phyloP scores from a whole-genome alignment of 352 stramenopile genomes.

The Phytophthora hibernalis region DNA sequence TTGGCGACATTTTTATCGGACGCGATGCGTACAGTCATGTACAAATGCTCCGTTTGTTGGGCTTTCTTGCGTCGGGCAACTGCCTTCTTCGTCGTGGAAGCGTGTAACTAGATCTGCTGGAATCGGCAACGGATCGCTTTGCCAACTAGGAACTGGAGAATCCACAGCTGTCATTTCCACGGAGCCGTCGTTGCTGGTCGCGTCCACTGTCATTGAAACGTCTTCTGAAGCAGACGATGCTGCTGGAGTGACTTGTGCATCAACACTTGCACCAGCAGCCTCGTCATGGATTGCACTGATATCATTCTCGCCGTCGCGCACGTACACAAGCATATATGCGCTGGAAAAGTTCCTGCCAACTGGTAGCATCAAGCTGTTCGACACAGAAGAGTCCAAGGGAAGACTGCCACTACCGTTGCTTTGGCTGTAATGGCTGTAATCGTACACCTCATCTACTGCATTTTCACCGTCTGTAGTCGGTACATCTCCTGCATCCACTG shows the following conservation, averaged over 20 bases:
- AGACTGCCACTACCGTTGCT: conserved; percentile 30
- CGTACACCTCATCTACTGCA: conserved; percentile 45
- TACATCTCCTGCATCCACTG: conserved; percentile 35
- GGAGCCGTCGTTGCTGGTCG: not conserved
- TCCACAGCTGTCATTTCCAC: conserved; percentile 2
- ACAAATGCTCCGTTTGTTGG: conserved; percentile 85
- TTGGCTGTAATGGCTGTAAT: conserved; percentile 51
- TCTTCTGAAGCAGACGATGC: conserved; percentile 21
- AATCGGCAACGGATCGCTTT: conserved; percentile 55
- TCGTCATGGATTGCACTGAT: conserved; percentile 59
- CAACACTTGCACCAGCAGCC: not conserved
- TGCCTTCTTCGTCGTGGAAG: conserved; percentile 79
- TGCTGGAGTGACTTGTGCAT: conserved; percentile 8
- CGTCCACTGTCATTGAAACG: conserved; percentile 17
- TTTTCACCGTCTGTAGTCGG: conserved; percentile 16
- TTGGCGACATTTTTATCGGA: conserved; percentile 72
- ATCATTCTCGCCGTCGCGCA: conserved; percentile 80
- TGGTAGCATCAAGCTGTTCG: conserved; percentile 60
- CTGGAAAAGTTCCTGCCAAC: conserved; percentile 77
- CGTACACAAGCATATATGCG: conserved; percentile 91
- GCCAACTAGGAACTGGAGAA: conserved; percentile 24
- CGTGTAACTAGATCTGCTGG: conserved; percentile 61
- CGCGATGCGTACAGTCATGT: conserved; percentile 81
- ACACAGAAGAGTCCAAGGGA: conserved; percentile 12
- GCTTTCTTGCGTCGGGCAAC: conserved; percentile 74